Evolutionary conservation across 192 early-diverging fungal species (phyloP).

Genomic region (Anaeromyces robustus): DNA sequence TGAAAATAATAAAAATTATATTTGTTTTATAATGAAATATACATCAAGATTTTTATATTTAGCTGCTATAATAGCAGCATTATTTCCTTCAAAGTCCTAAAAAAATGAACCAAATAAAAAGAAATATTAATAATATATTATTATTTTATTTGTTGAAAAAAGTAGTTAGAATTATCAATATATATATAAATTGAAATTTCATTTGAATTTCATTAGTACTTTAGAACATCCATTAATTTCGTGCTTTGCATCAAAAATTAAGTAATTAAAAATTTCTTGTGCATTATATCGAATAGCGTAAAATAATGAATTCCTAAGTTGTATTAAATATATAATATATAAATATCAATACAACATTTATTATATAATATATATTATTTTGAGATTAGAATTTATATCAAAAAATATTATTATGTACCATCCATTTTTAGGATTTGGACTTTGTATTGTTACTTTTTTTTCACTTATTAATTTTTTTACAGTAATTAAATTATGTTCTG

Average conservation of each 20-base stretch:
- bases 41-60: not conserved
- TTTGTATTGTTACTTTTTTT: not conserved
- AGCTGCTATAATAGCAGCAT: not conserved
- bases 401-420: not conserved
- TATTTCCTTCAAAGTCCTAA: not conserved
- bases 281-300: not conserved
- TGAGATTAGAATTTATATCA: not conserved
- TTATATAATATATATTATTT: no score
- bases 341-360: no score
- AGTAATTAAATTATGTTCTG: not conserved
- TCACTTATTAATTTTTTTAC: not conserved
- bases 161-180: no score
- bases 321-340: no score
- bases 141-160: no score
- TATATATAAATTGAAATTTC: no score
- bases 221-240: not conserved
- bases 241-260: not conserved
- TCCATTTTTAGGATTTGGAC: not conserved
- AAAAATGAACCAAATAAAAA: not conserved
- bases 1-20: no score
- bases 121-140: no score
- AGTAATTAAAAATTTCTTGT: not conserved
- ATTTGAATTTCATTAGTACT: not conserved
- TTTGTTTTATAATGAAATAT: not conserved
- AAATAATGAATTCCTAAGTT: not conserved